Percentiles rank a stretch among this genome's conserved stretches.
phyloP scores from a whole-genome alignment of 169 alveolate species.

The Plasmodium yoelii region DNA sequence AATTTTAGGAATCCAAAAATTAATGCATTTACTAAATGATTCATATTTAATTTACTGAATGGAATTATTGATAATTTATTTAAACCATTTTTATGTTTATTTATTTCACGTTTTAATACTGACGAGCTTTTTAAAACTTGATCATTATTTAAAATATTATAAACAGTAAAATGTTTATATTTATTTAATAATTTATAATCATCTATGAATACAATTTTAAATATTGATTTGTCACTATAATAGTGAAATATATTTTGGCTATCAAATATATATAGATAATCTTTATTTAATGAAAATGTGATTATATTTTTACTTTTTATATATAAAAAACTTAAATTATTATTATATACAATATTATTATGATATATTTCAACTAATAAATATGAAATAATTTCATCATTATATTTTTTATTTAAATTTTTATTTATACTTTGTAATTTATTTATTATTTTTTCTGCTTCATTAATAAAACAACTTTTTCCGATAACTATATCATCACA shows the following conservation, averaged over 20 bases:
- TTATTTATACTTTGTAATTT: constrained; percentile 32
- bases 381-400: constrained; percentile 45
- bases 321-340: constrained; percentile 16
- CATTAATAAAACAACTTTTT: constrained; percentile 30
- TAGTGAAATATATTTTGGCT: constrained; percentile 64
- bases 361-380: constrained; percentile 52
- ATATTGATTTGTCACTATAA: constrained; percentile 59
- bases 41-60: constrained; percentile 61
- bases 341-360: constrained; percentile 46
- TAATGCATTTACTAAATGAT: constrained; percentile 33
- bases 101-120: constrained; percentile 28
- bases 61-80: constrained; percentile 65
- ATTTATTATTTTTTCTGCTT: constrained; percentile 41
- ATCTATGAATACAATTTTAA: constrained; percentile 47
- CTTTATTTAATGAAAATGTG: constrained; percentile 35
- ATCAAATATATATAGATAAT: constrained; percentile 47
- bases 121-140: constrained; percentile 24
- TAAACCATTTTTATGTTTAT: constrained; percentile 54
- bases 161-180: constrained; percentile 29
- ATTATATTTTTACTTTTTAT: constrained; percentile 57
- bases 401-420: constrained; percentile 16
- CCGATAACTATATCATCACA: constrained; percentile 43
- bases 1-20: constrained; percentile 67
- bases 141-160: constrained; percentile 59
- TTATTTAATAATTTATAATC: constrained; percentile 23